These are phyloP conservation scores for Eucalyptus regnans DNA, from an alignment of 345 rosid genomes.

Conservation along the genomic window DNA sequence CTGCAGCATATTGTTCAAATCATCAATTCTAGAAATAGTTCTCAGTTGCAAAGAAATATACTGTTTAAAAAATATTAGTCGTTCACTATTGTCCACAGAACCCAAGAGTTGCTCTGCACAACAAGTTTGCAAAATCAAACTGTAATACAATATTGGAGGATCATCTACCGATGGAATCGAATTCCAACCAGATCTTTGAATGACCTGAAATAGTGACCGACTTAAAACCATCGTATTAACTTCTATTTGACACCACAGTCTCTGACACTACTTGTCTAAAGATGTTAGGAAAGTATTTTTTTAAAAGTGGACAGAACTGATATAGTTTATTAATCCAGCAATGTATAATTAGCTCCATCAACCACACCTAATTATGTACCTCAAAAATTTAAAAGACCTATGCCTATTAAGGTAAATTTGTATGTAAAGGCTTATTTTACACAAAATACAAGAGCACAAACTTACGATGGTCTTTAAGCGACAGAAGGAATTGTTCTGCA, in stretches of 20 bases:
- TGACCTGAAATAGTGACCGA: background rate
- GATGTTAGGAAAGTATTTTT: background rate
- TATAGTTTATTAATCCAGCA: background rate
- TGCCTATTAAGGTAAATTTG: background rate
- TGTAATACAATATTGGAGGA: background rate
- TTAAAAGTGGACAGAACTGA: background rate
- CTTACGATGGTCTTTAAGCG: conserved; percentile 38
- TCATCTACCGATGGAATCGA: background rate
- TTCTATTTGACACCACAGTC: background rate
- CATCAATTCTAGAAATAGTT: background rate
- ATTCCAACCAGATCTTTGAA: background rate
- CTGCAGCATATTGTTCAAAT: conserved; percentile 25
- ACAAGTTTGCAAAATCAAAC: background rate
- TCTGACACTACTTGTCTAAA: background rate
- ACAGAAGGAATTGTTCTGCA: conserved; percentile 40
- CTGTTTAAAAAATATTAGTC: background rate
- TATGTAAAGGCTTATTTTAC: background rate
- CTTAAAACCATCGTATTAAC: background rate
- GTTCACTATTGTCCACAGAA: background rate
- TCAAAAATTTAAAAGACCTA: background rate
- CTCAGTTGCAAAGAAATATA: background rate
- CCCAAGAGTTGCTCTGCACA: background rate
- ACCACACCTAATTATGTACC: background rate
- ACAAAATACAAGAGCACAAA: background rate
- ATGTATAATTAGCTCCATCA: background rate